Conservation (phyloP, 805 yeast species). For the Saccharomycopsis oosterbeekiorum region DNA sequence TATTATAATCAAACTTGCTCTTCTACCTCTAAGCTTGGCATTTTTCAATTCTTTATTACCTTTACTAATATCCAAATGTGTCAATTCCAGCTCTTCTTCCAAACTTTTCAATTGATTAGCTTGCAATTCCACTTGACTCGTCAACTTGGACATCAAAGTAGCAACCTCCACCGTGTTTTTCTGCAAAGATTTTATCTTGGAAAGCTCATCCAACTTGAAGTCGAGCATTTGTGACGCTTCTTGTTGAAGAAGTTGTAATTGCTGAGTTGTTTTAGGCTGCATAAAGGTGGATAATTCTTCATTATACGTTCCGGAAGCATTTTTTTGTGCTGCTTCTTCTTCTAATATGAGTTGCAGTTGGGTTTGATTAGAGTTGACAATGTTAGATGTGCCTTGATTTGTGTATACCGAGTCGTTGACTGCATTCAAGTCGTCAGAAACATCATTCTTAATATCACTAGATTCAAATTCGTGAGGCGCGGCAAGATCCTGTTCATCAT, state of each 20-base stretch:
- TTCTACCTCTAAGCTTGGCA: constrained; percentile 33
- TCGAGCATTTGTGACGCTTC: constrained; percentile 32
- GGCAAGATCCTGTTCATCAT: background rate
- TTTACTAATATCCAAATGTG: constrained; percentile 31
- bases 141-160: constrained; percentile 33
- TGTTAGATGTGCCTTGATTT: background rate
- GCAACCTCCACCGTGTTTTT: constrained; percentile 36
- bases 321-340: background rate
- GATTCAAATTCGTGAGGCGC: background rate
- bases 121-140: constrained; percentile 35
- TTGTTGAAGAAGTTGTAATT: constrained; percentile 30
- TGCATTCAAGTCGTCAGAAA: background rate
- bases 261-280: constrained; percentile 26
- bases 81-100: constrained; percentile 32
- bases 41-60: constrained; percentile 33
- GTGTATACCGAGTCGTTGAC: background rate
- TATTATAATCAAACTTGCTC: constrained; percentile 24
- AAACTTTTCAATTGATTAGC: constrained; percentile 32
- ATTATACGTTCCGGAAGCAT: background rate
- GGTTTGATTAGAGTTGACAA: background rate
- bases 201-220: constrained; percentile 31
- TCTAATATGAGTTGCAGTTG: background rate
- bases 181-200: constrained; percentile 36
- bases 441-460: background rate
- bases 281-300: constrained; percentile 10